Evolutionary conservation across 805 yeast species (phyloP).

Genomic region (Grigorovia yakushimaensis): DNA sequence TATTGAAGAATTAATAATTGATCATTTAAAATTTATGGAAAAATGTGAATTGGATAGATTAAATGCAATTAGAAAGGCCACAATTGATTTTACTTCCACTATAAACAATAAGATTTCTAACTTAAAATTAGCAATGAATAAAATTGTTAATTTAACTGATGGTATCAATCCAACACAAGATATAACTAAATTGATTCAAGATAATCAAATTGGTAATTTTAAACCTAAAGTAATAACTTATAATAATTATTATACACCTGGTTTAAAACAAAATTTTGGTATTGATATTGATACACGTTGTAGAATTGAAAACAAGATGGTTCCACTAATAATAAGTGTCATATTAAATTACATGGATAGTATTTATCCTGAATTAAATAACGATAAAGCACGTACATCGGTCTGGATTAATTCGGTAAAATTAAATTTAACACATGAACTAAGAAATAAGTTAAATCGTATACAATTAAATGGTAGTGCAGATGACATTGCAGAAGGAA

Average conservation of each 20-base stretch:
- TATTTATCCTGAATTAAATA: conserved; percentile 56
- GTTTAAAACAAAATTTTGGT: conserved; percentile 65
- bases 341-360: conserved; percentile 58
- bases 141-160: conserved; percentile 55
- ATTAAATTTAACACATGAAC: conserved; percentile 47
- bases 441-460: conserved; percentile 45
- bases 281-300: conserved; percentile 64
- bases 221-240: conserved; percentile 63
- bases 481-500: conserved; percentile 21
- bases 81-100: conserved; percentile 60
- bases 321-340: conserved; percentile 57
- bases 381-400: conserved; percentile 58
- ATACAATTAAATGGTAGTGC: conserved; percentile 19
- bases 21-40: conserved; percentile 68
- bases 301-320: conserved; percentile 60
- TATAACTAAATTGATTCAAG: conserved; percentile 53
- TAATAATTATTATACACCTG: conserved; percentile 70
- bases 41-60: conserved; percentile 73
- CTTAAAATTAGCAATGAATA: conserved; percentile 50
- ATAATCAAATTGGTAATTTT: conserved; percentile 65
- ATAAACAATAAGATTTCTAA: conserved; percentile 51
- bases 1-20: conserved; percentile 62
- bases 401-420: conserved; percentile 64
- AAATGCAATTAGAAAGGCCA: conserved; percentile 64
- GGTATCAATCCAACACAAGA: conserved; percentile 63